Evolutionary conservation across 169 alveolate species (phyloP), one percentile per base, ranked within the genome.

Genomic region (Plasmodium yoelii): DNA sequence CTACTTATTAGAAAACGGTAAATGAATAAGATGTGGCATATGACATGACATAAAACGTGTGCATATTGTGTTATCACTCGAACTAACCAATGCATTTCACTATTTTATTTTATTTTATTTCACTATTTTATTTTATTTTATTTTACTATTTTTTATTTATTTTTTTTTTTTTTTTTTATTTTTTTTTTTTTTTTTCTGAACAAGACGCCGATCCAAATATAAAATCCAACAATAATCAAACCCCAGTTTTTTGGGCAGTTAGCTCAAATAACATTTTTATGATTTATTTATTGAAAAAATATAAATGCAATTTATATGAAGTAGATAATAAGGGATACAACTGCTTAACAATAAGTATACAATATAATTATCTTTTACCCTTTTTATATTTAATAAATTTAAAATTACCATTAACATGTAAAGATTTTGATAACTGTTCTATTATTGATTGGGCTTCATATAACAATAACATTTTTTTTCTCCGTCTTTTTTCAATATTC

Each of bases 201-300:
- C 2, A 42, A 80, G 90, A 59, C 2, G 90, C 90, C 22, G 71
- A 80, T 46, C 61, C 44, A 15, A 56, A 80, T 28, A 70, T 70
- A 34, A 60, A 80, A 26, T 65, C 90, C 8, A 18, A 18, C 13
- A 65, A 46, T n/a, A 22, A 42, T 15, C 90, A 80, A 19, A 80
- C 90, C 1, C 90, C 90, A n/a, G 22, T 80, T 5, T 80, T 80
- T 46, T 80, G 90, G 90, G 90, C 90, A n/a, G 71, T 80, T 15
- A 51, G 82, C 34, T 44, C 72, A 65, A 64, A 57, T 44, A 80
- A 80, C 73, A 39, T 80, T 15, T 44, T 65, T 47, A 80, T 80
- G 90, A 65, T 80, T n/a, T 70, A 80, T 59, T 46, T 80, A 15
- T 46, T 80, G 34, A 80, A 70, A 12, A 80, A 60, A 13, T 57